Percentiles rank a stretch among this genome's conserved stretches.
Evolutionary conservation across 1,139 yeast species (phyloP).

Genomic region (Yamadazyma kanchanaburiensis): DNA sequence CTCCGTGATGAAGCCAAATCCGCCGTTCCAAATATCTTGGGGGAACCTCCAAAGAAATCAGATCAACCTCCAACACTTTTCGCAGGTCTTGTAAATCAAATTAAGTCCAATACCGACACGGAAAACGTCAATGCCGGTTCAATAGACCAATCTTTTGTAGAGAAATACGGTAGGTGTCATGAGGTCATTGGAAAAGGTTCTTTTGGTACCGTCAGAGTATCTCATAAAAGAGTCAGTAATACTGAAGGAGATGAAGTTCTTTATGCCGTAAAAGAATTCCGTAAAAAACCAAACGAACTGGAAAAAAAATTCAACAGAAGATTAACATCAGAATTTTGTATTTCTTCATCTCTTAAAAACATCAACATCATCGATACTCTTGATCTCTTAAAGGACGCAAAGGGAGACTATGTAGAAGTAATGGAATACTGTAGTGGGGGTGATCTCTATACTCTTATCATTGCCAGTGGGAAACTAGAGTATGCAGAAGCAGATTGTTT

Average conservation of each 20-base stretch:
- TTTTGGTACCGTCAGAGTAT: constrained; percentile 45
- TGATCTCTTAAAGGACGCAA: constrained; percentile 84
- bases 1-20: constrained; percentile 77
- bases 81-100: constrained; percentile 75
- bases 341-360: constrained; percentile 46
- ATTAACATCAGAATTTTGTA: constrained; percentile 46
- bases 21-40: constrained; percentile 71
- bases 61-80: constrained; percentile 69
- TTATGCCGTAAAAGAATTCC: constrained; percentile 49
- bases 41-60: constrained; percentile 7
- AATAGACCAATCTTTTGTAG: constrained; percentile 43
- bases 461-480: constrained; percentile 81
- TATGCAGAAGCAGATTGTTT: constrained; percentile 92
- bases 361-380: constrained; percentile 72
- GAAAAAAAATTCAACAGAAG: constrained; percentile 45
- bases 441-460: constrained; percentile 80
- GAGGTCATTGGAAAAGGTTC: constrained; percentile 49
- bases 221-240: constrained; percentile 32
- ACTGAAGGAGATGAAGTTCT: constrained; percentile 27
- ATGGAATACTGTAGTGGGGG: constrained; percentile 98
- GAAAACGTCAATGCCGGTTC: constrained; percentile 6
- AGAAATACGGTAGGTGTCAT: constrained; percentile 49
- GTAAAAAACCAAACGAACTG: constrained; percentile 37
- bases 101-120: constrained; percentile 24
- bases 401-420: constrained; percentile 92